Percentiles rank a stretch among this genome's conserved stretches.
Evolutionary conservation across 495 filamentous ascomycete species (phyloP).

Genomic region (Rostrohypoxylon terebratum): DNA sequence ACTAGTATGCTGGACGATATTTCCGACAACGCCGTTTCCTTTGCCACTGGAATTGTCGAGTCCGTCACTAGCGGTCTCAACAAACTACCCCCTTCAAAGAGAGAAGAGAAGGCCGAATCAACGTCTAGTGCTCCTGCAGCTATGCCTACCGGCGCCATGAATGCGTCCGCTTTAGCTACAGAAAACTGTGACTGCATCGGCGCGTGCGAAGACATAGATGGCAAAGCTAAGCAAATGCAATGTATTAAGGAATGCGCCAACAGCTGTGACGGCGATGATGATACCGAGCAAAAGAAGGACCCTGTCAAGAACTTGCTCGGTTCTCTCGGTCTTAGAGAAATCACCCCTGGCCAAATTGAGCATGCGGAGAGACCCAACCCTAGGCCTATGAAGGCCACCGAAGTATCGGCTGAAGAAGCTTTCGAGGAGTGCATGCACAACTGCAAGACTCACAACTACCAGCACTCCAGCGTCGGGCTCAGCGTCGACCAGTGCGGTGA

Average conservation of each 20-base stretch:
- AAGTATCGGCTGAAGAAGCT: neutral
- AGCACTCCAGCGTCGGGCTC: conserved; percentile 16
- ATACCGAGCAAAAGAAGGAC: conserved; percentile 11
- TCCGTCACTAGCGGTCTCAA: neutral
- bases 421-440: conserved; percentile 27
- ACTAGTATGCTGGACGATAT: neutral
- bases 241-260: conserved; percentile 24
- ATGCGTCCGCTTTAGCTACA: neutral
- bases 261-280: conserved; percentile 28
- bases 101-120: neutral
- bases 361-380: neutral
- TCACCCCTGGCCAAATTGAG: neutral
- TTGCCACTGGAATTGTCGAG: neutral
- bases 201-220: conserved; percentile 12
- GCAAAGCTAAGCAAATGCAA: conserved; percentile 22
- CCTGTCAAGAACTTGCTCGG: neutral
- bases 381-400: neutral
- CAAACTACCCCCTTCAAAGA: neutral
- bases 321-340: conserved; percentile 7
- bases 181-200: conserved; percentile 30
- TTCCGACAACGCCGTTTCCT: neutral
- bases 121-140: neutral
- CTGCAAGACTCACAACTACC: conserved; percentile 25
- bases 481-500: conserved; percentile 22
- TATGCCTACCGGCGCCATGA: neutral